Base-by-base conservation (phyloP, 176 grass and related monocot genomes). In the Cenchrus fungigraminus region DNA sequence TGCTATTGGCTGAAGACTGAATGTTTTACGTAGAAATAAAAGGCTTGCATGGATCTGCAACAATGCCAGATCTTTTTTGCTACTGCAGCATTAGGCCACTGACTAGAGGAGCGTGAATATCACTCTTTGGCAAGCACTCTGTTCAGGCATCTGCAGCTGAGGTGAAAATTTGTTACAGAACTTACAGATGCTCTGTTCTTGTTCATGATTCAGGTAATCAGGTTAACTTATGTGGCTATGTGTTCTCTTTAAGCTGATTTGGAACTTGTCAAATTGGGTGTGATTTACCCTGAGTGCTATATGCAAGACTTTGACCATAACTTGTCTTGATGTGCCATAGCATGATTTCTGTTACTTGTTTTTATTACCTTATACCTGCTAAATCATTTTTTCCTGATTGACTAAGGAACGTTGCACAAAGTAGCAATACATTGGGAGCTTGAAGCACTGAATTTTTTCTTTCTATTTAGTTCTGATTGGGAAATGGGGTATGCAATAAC, bases 151-250 rank as follows among this genome's bases (percentile, higher is more conserved):
- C 20, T 71, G 80, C 82, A 37, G 29, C 77, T 79, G 43, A 69
- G 77, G 22, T 81, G 4, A 73, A 84, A 49, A 79, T 25, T 34
- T 89, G 3, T 82, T 70, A 3, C 19, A 44, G 81, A 67, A 42
- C 31, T 88, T 1, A 5, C n/a, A 46, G 83, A 92, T 55, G 80
- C 87, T 42, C 87, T 73, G 50, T 73, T 72, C 45, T 78, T 90
- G 52, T 85, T 90, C 88, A 93, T 88, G 12, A 80, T 90, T 85
- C 85, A 93, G 91, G 85, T 93, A 28, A 80, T 82, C 82, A 90
- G 91, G 82, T 93, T 42, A 71, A 58, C 15, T 74, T 16, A 32
- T 74, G 70, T 50, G 44, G 9, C 43, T 51, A 14, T 74, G 51
- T 46, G 9, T 63, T 8, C 68, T 37, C 11, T 62, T 31, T 22